Base-by-base conservation (phyloP, 1,284 basidiomycete genomes). In the Rhodofomes roseus region DNA sequence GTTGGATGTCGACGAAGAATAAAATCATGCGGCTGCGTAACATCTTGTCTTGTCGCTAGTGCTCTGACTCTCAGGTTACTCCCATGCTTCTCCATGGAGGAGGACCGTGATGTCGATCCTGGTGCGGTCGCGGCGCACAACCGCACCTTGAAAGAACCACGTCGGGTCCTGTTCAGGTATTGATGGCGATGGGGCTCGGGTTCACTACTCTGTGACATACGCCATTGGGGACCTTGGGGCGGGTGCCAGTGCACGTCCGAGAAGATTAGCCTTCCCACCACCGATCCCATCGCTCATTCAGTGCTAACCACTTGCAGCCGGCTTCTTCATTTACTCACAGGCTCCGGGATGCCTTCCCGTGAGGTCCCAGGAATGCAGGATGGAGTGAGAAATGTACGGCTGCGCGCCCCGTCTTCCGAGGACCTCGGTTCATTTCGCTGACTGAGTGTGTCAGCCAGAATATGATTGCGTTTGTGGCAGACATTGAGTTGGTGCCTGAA, bases 1-100 rank as follows among this genome's bases (percentile, higher is more conserved):
- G 57, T n/a, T 65, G 55, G 65, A 66, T 4, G 69, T 69, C 46
- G 65, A 71, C 27, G 63, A 62, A 37, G 60, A 66, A 36, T 65
- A 51, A 54, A 39, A 48, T 29, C 23, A 44, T 55, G 51, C 51
- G 34, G 34, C 46, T 14, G 2, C 25, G 29, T 48, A 3, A 29
- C 46, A 1, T 25, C 22, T 14, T 48, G 6, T 27, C 22, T 23
- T 22, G 34, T 5, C 37, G 20, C 11, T 2, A 39, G 12, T 22
- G 16, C 14, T 31, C 34, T 11, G 50, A n/a, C n/a, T n/a, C n/a
- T n/a, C n/a, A n/a, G n/a, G n/a, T n/a, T n/a, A n/a, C n/a, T n/a
- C n/a, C n/a, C n/a, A n/a, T n/a, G n/a, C 8, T 23, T 23, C 43
- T 36, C 6, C 6, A 36, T 36, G 34, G 7, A 36, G 12, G 34